Evolutionary conservation across 1,284 basidiomycete species (phyloP).

Genomic region (Erythrobasidium hasegawianum): DNA sequence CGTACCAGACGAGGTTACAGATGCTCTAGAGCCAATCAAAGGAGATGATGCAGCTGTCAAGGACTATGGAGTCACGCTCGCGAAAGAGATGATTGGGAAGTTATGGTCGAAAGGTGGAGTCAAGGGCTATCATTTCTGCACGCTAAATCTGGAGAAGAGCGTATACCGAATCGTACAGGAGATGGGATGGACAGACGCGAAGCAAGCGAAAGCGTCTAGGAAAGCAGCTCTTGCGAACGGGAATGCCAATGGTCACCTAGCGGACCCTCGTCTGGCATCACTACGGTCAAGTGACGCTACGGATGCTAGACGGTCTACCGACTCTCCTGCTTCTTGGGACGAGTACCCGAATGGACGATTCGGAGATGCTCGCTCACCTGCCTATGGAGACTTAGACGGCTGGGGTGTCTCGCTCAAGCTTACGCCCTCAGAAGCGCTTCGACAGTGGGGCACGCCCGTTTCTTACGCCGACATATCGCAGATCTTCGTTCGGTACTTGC

Average conservation of each 20-base stretch:
- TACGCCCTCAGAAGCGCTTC: conserved; percentile 73
- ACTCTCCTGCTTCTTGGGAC: conserved; percentile 65
- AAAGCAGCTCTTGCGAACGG: conserved; percentile 8
- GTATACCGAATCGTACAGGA: conserved; percentile 80
- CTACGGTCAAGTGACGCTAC: conserved; percentile 3
- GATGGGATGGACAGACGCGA: conserved; percentile 60
- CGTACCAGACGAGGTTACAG: conserved; percentile 75
- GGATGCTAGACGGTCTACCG: conserved; percentile 10
- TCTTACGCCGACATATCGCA: conserved; percentile 57
- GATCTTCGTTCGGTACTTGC: conserved; percentile 51
- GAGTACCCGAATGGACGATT: conserved; percentile 99
- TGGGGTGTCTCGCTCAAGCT: conserved; percentile 61
- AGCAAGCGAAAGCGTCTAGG: not conserved
- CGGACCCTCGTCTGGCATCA: conserved; percentile 16
- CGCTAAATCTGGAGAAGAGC: conserved; percentile 95
- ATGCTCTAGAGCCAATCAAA: conserved; percentile 80
- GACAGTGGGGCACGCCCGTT: conserved; percentile 81
- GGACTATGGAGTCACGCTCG: conserved; percentile 49
- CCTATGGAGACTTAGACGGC: conserved; percentile 95
- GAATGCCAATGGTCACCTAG: conserved; percentile 2
- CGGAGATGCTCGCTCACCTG: conserved; percentile 75
- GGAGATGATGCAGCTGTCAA: conserved; percentile 48
- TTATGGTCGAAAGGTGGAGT: conserved; percentile 58
- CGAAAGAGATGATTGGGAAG: conserved; percentile 48
- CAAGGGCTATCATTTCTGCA: conserved; percentile 88